Evolutionary conservation across 2,329 filamentous ascomycete genomes (phyloP), one percentile per base, ranked within the genome.

Genomic region (Fusarium goolgardi): DNA sequence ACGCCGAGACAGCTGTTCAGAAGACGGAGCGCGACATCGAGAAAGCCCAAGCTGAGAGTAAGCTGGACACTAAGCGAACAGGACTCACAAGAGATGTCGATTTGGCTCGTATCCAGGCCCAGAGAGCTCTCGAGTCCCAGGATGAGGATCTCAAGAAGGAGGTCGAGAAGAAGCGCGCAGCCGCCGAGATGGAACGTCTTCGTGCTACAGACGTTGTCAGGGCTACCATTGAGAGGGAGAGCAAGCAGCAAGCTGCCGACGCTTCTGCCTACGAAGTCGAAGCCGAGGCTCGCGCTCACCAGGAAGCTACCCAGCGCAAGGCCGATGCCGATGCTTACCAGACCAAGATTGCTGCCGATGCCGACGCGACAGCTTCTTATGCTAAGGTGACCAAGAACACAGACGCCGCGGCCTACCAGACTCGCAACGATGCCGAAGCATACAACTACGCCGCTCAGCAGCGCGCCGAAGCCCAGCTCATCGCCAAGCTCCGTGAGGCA

Each of bases 1-100:
- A 94, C 77, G 92, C 93, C 69, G 89, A 93, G 72, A 96, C 93
- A 1, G 92, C 92, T 2, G 91, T 96, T 2, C 86, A 92, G 63
- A 93, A 95, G 81, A 96, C 93, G 1, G 89, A 95, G 76, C 89
- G 92, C 50, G 93, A 95, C 75, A 90, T 91, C 45, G 92, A 96
- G 80, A 92, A 93, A 65, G 91, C 92, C 4, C 80, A 86, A 46
- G 93, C 93, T 43, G 92, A 96, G 75, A 91, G 92, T 13, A 88
- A 89, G 55, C 86, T 96, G 54, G 86, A 88, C 37, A 92, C 90
- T 20, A 85, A 88, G 70, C 89, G 94, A 78, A 91, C 92, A 2
- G 85, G 86, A 52, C 89, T 96, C 60, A 85, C 88, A 69, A 87
- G 90, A 35, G 90, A 93, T 66, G 88, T 96, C 50, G 88, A 93